Base-by-base conservation (phyloP, 176 grass and related monocot genomes). In the Typha latifolia region DNA sequence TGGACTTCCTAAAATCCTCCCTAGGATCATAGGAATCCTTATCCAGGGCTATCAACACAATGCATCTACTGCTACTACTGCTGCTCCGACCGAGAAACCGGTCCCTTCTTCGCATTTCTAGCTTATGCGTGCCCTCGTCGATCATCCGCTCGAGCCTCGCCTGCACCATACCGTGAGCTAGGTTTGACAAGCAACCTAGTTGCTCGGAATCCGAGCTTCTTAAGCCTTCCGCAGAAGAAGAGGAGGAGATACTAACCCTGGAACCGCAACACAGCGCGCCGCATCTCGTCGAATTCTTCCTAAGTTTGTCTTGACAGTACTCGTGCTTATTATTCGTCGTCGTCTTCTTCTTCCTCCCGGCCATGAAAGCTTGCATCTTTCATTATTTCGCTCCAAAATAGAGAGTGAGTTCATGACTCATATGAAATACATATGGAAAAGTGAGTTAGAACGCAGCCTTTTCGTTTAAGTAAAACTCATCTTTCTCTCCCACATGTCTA, bases 1-100 rank as follows among this genome's bases (percentile, higher is more conserved):
- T 92, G 1, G 88, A 97, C 48, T 62, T 75, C 67, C 66, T 74
- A 71, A 97, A 97, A 67, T 97, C 93, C 76, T 82, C 88, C 68
- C 64, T 63, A 3, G 88, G 88, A 32, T 86, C 85, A 52, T 78
- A 69, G 6, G 93, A 86, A 68, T 79, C 70, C 78, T 31, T 75
- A 62, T 92, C 93, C 78, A 90, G 78, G 47, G 88, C 93, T 2
- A 97, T 57, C 74, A 97, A 62, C 61, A 97, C 78, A 14, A 87
- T 67, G 74, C 82, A 89, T 62, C 57, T 65, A 22, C 61, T 8
- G 1, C 69, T 8, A 1, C 69, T 14, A 15, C 48, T 51, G 4
- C 2, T 32, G n/a, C 53, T 75, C 16, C 49, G 55, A 22, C 47
- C 27, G 0, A 63, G 18, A 5, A 12, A 12, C 11, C 9, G 0